phyloP scores from a whole-genome alignment of 2,329 filamentous ascomycete species.

The Fusarium decemcellulare region DNA sequence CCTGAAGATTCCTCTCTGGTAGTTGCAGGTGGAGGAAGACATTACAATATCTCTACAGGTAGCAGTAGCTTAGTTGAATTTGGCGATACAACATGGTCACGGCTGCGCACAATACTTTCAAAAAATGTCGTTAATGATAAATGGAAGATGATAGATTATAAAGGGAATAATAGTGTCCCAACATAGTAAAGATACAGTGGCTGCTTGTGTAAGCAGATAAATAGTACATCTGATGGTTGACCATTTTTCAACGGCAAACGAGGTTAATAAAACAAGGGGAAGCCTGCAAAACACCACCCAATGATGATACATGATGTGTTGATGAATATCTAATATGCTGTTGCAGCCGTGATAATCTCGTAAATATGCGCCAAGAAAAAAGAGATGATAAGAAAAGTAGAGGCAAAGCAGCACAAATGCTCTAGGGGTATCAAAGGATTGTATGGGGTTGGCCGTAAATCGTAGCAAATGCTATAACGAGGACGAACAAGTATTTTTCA shows the following conservation, averaged over 20 bases:
- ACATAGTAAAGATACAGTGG: conserved; percentile 10
- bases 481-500: conserved; percentile 11
- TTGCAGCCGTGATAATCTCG: conserved; percentile 41
- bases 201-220: background rate
- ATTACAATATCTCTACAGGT: background rate
- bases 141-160: conserved; percentile 1
- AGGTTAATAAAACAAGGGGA: conserved; percentile 11
- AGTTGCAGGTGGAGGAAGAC: background rate
- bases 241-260: background rate
- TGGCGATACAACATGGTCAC: background rate
- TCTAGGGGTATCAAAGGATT: conserved; percentile 47
- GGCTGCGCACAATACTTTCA: conserved; percentile 2
- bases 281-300: conserved; percentile 19
- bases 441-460: conserved; percentile 46
- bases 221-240: background rate
- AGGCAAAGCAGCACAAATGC: background rate
- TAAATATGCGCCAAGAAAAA: conserved; percentile 15
- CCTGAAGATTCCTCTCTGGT: background rate
- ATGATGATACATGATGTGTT: conserved; percentile 26
- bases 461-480: conserved; percentile 35
- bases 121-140: conserved; percentile 20
- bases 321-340: conserved; percentile 37
- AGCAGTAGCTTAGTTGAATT: background rate
- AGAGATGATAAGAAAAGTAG: conserved; percentile 17
- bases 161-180: conserved; percentile 9